Base-by-base conservation (phyloP, 176 grass and related monocot genomes). In the Urochloa ruziziensis region DNA sequence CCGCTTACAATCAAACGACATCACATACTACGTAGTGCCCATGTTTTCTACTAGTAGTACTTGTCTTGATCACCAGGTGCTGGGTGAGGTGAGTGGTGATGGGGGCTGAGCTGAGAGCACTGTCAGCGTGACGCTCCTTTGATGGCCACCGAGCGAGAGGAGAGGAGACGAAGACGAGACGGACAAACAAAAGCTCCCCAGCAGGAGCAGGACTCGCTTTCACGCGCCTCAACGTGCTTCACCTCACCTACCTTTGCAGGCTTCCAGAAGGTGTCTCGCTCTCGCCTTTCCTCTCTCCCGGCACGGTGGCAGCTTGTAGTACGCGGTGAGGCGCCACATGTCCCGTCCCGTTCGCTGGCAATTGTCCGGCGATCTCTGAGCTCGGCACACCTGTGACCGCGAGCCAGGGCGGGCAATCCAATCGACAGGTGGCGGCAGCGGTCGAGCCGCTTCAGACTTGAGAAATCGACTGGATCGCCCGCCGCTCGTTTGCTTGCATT, bases 231-330 rank as follows among this genome's bases (percentile, higher is more conserved):
- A 23, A 44, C 29, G 21, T 42, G 63, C 21, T 16, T 27, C 81
- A 65, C 81, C 75, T 4, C 17, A 3, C 27, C 13, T 25, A 67
- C 75, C 75, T 84, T 30, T 17, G 67, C 75, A 32, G 1, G 23
- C 75, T 80, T 79, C 74, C 47, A 58, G 74, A 79, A 72, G 60
- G 61, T 16, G n/a, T n/a, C n/a, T n/a, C n/a, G n/a, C n/a, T n/a
- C n/a, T n/a, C n/a, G n/a, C n/a, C n/a, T 27, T 21, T 23, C 0
- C 24, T 33, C 19, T 15, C 64, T 66, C 35, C 23, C 14, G 43
- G 59, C 63, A 15, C 21, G 4, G 28, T 25, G 70, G 5, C 70
- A 47, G 0, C 51, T 25, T 15, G 21, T 0, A 7, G 8, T 49
- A 8, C 12, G 62, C 6, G 39, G 21, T 27, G 61, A 2, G 19